phyloP scores from a whole-genome alignment of 2,329 filamentous ascomycete species.

The Fusarium chuoi region DNA sequence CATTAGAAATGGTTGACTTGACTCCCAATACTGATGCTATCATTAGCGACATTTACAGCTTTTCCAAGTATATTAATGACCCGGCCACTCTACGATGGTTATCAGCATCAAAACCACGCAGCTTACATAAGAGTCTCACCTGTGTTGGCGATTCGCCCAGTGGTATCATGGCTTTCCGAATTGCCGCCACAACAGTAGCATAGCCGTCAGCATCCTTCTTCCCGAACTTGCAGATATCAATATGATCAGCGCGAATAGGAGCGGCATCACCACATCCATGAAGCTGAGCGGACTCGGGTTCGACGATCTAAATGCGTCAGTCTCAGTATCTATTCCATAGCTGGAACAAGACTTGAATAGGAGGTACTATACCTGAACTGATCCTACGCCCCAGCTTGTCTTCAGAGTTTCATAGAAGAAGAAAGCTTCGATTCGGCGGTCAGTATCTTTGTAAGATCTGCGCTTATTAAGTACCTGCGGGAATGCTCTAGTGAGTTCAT shows the following conservation, averaged over 20 bases:
- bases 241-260: background rate
- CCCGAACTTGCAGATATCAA: background rate
- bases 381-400: background rate
- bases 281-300: background rate
- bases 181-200: background rate
- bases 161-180: background rate
- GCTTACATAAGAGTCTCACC: fast-evolving
- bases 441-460: fast-evolving
- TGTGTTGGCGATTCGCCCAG: fast-evolving
- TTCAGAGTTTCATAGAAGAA: background rate
- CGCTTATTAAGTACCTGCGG: background rate
- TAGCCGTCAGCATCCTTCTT: background rate
- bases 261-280: background rate
- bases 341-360: background rate
- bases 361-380: background rate
- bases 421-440: fast-evolving
- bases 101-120: fast-evolving
- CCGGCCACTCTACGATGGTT: fast-evolving
- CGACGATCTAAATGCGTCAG: fast-evolving
- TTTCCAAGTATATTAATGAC: background rate
- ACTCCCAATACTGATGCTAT: background rate
- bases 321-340: fast-evolving
- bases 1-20: background rate
- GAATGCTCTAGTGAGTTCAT: fast-evolving
- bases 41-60: background rate